Evolutionary conservation across 2,329 filamentous ascomycete genomes (phyloP).

Genomic region (Paraphoma sp.): DNA sequence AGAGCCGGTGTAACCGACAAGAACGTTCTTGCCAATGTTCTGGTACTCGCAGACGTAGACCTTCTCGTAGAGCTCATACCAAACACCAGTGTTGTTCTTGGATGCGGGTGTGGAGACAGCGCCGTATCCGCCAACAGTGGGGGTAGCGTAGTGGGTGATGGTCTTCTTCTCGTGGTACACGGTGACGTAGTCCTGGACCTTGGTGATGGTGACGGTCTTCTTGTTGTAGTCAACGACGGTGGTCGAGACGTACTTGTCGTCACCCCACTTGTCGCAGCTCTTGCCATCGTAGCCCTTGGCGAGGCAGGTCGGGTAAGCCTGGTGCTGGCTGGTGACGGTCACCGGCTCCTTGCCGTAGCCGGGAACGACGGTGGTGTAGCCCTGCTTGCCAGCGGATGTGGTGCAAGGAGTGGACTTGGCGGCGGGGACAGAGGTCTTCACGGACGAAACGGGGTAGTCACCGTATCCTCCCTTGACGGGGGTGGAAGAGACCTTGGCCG

Average conservation of each 20-base stretch:
- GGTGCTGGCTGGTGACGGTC: slow-evolving; percentile 41
- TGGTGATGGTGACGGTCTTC: slow-evolving; percentile 34
- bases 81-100: slow-evolving; percentile 27
- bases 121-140: slow-evolving; percentile 20
- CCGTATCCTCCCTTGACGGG: slow-evolving; percentile 14
- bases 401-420: slow-evolving; percentile 15
- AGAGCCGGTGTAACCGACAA: slow-evolving; percentile 37
- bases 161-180: slow-evolving; percentile 38
- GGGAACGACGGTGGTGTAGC: slow-evolving; percentile 38
- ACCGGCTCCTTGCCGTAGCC: slow-evolving; percentile 33
- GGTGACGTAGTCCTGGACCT: slow-evolving; percentile 32
- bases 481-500: slow-evolving; percentile 10
- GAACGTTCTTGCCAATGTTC: slow-evolving; percentile 35
- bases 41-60: slow-evolving; percentile 34
- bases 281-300: slow-evolving; percentile 22
- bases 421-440: slow-evolving; percentile 24
- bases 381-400: slow-evolving; percentile 18
- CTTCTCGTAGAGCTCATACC: slow-evolving; percentile 42
- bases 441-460: background rate
- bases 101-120: slow-evolving; percentile 3
- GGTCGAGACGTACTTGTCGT: slow-evolving; percentile 36
- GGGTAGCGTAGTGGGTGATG: slow-evolving; percentile 26
- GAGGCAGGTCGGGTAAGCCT: slow-evolving; percentile 38
- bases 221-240: slow-evolving; percentile 34
- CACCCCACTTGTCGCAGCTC: slow-evolving; percentile 25